A percentile compares a stretch with the other conserved stretches of the same genome.
These are phyloP conservation scores for Colletotrichum truncatum DNA, from an alignment of 2,329 filamentous ascomycete species.

Conservation along the genomic window DNA sequence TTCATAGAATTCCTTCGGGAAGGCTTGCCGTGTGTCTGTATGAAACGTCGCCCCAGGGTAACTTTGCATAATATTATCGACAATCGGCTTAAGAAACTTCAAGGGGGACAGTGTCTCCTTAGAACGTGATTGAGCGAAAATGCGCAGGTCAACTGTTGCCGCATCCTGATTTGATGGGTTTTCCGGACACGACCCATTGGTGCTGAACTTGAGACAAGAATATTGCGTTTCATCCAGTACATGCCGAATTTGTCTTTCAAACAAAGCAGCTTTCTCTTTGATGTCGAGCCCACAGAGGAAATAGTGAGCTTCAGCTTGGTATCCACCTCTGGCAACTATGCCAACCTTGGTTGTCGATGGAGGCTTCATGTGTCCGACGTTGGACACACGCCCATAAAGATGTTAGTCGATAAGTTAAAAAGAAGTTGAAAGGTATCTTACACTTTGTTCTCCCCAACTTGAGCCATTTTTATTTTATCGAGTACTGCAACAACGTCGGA, in stretches of 20 bases:
- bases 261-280: constrained; percentile 51
- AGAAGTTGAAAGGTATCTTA: neutral
- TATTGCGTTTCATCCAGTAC: constrained; percentile 44
- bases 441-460: constrained; percentile 48
- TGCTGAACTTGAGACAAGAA: constrained; percentile 43
- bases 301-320: constrained; percentile 55
- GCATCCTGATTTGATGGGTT: constrained; percentile 54
- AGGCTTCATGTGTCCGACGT: constrained; percentile 34
- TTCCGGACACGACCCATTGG: constrained; percentile 46
- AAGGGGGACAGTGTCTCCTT: constrained; percentile 43
- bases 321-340: constrained; percentile 53
- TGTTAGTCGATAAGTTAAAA: neutral
- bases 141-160: constrained; percentile 57
- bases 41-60: constrained; percentile 53
- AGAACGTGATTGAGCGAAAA: constrained; percentile 54
- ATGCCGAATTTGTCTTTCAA: constrained; percentile 48
- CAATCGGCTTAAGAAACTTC: constrained; percentile 49
- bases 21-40: constrained; percentile 43
- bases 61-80: constrained; percentile 51
- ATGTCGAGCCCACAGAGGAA: constrained; percentile 54
- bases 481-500: constrained; percentile 53
- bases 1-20: constrained; percentile 32
- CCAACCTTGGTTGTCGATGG: constrained; percentile 48
- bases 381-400: constrained; percentile 13
- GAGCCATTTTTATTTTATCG: constrained; percentile 52